Base-by-base conservation (phyloP, 768 basidiomycete species). In the Boletus vinaceobasis region DNA sequence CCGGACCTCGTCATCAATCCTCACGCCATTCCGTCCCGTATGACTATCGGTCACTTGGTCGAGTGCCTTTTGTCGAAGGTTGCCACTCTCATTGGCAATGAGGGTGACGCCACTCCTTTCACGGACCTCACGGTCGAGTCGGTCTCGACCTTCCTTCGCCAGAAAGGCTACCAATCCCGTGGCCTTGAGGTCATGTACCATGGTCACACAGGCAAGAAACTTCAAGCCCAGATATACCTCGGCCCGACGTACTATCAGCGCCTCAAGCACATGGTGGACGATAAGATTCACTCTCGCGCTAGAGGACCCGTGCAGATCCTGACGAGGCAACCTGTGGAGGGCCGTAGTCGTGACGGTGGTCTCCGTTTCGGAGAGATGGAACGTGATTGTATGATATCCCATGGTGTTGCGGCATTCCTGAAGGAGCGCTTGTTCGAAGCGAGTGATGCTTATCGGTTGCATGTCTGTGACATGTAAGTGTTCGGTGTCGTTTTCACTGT, bases 301-400 rank as follows among this genome's bases (percentile, higher is more conserved):
- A 75, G 97, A 71, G 97, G 97, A 14, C 97, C 97, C 5, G 92
- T 99, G 9, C 97, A 99, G 71, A 99, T 98, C 64, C 73, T 99
- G 64, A 99, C 96, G 32, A 77, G 97, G 46, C 97, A 99, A 67
- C 97, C 97, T 13, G 97, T 99, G 15, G 97, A 99, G 70, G 97
- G 97, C 82, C 83, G 97, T 73, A 93, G 90, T 82, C 84, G 97
- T 75, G 97, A 98, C 67, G 97, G 97, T 78, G 97, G 97, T 72
- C 75, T 99, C 59, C 93, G 97, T 66, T 99, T 99, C 79, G 97
- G 97, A 79, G 97, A 99, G 81, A 99, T 99, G 97, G 97, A 99
- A 70, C 91, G 93, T 71, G 96, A 98, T 83, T 98, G 97, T 71
- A 99, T 99, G 97, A 96, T 99, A 57, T 97, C 97, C 23, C 97